A percentile compares a stretch with the other conserved stretches of the same genome.
Conservation (phyloP, 768 basidiomycete genomes). For the Termitomyces sp. region DNA sequence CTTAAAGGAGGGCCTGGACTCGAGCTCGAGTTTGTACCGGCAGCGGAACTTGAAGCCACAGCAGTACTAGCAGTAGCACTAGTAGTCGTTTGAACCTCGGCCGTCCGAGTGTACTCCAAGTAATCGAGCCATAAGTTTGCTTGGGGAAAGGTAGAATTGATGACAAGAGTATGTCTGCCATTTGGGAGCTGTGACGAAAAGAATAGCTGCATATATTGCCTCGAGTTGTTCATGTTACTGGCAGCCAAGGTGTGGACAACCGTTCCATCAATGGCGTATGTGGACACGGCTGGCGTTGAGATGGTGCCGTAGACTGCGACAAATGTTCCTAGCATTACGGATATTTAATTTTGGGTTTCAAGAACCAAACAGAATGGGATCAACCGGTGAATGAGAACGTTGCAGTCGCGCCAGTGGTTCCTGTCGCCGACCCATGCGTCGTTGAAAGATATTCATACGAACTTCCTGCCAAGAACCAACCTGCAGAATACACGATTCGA, state of each 20-base stretch:
- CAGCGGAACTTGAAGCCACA: too few relatives aligned
- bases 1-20: too few relatives aligned
- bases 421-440: conserved; percentile 3
- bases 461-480: conserved; percentile 8
- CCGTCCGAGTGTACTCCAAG: background rate
- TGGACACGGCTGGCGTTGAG: background rate
- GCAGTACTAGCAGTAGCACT: too few relatives aligned
- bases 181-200: conserved; percentile 12
- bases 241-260: background rate
- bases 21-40: too few relatives aligned
- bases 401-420: background rate
- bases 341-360: too few relatives aligned
- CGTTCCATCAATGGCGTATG: conserved; percentile 4
- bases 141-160: conserved; percentile 12
- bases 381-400: conserved; percentile 13
- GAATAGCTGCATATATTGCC: conserved; percentile 9
- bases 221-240: background rate
- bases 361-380: background rate
- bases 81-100: background rate
- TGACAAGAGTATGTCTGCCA: conserved; percentile 15
- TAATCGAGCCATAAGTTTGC: conserved; percentile 14
- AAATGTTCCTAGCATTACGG: conserved; percentile 4
- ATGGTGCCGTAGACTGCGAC: conserved; percentile 14
- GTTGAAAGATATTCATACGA: conserved; percentile 6
- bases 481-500: conserved; percentile 1